Evolutionary conservation across 371 early-diverging fungal genomes (phyloP).

Genomic region (Mucor circinelloides): DNA sequence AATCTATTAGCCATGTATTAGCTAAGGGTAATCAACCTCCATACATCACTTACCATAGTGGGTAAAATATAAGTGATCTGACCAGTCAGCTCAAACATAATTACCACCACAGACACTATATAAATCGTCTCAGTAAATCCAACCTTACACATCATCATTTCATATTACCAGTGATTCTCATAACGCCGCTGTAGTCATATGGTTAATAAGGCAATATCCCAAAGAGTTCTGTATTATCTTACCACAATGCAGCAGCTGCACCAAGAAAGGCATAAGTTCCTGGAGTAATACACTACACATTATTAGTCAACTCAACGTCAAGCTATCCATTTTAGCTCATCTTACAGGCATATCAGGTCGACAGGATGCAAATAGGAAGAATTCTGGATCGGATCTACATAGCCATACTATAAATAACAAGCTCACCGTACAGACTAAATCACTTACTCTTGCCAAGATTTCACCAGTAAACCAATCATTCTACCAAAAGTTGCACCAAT

Average conservation of each 20-base stretch:
- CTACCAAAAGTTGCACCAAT: constrained; percentile 94
- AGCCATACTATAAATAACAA: neutral
- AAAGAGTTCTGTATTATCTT: constrained; percentile 1
- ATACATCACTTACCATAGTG: constrained; percentile 70
- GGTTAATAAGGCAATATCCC: neutral
- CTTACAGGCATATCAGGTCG: constrained; percentile 73
- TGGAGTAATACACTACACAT: constrained; percentile 78
- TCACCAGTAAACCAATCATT: constrained; percentile 83
- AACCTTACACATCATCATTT: neutral
- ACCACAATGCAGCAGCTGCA: constrained; percentile 91
- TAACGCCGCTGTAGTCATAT: constrained; percentile 55
- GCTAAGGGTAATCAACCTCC: neutral
- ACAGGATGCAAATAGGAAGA: constrained; percentile 76
- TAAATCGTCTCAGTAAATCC: neutral
- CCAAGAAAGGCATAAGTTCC: constrained; percentile 97
- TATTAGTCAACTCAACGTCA: neutral
- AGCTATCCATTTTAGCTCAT: neutral
- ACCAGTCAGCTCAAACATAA: constrained; percentile 98
- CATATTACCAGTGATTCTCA: constrained; percentile 62
- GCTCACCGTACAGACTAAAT: neutral
- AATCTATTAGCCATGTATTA: constrained; percentile 49
- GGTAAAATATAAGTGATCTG: constrained; percentile 91
- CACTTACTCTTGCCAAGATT: constrained; percentile 56
- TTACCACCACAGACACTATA: constrained; percentile 83
- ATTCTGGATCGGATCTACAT: constrained; percentile 63